Evolutionary conservation across 805 yeast genomes (phyloP), one percentile per base, ranked within the genome.

Genomic region (Candida pseudoglaebosa): DNA sequence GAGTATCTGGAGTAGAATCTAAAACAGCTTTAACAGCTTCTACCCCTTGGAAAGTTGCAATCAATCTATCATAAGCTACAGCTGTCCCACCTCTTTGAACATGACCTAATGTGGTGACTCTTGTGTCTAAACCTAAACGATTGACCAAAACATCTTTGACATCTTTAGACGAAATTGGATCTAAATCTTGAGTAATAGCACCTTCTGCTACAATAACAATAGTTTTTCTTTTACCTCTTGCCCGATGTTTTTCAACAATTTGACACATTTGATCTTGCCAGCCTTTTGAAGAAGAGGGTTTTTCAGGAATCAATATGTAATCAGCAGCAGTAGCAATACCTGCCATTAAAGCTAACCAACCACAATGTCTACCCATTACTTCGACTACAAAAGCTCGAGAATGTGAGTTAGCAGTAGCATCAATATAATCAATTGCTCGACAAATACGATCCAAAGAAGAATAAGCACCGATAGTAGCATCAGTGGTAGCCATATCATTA

Each of bases 21-120:
- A 93, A 71, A 14, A 93, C 91, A 2, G 98, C 98, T 44, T 84
- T 82, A 15, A 93, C 95, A 6, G 99, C 98, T 53, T 89, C 98
- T 30, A 91, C 96, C 64, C 98, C 99, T 70, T 93, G 99, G 50
- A 91, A 62, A 13, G 99, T 91, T 28, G 97, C 96, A 52, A 93
- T 66, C 57, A 84, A 64, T 58, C 99, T 78, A 62, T 93, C 99
- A 53, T 75, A 87, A 2, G 98, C 97, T 39, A 90, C 96, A 17
- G 99, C 97, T 33, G 95, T 78, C 63, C 99, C 99, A 69, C 99
- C 99, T 67, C 99, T 80, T 72, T 93, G 99, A 39, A 93, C 97
- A 61, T 93, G 99, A 39, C 99, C 99, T 52, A 93, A 72, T 9
- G 95, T 87, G 30, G 99, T 93, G 53, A 91, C 82, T 61, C 98